Conservation (phyloP, 345 rosid species). For the Aquilaria yunnanensis region DNA sequence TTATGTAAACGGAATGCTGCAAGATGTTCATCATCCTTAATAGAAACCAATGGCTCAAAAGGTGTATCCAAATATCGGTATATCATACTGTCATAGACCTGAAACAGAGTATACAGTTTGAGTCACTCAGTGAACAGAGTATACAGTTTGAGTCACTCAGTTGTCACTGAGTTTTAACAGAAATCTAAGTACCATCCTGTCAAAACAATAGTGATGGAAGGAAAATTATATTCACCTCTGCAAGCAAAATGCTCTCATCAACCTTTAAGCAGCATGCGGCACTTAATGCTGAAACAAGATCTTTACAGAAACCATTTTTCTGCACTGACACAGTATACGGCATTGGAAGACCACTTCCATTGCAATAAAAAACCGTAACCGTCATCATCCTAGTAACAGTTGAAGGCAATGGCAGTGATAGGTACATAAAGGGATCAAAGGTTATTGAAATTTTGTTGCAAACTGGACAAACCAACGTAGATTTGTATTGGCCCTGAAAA, state of each 20-base stretch:
- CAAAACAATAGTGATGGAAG: not conserved
- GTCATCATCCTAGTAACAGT: slow-evolving; percentile 72
- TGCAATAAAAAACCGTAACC: slow-evolving; percentile 70
- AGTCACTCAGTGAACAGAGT: slow-evolving; percentile 14
- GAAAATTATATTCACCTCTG: slow-evolving; percentile 49
- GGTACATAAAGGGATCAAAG: slow-evolving; percentile 95
- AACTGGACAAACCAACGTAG: slow-evolving; percentile 83
- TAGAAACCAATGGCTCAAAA: slow-evolving; percentile 35
- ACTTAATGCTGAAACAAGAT: slow-evolving; percentile 61
- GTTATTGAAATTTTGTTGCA: slow-evolving; percentile 86
- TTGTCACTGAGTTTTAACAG: not conserved
- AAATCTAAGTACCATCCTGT: not conserved
- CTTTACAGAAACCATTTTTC: slow-evolving; percentile 67
- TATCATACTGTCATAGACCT: slow-evolving; percentile 63
- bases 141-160: slow-evolving; percentile 16
- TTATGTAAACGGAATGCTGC: slow-evolving; percentile 75
- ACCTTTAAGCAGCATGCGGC: slow-evolving; percentile 71
- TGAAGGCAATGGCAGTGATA: slow-evolving; percentile 88
- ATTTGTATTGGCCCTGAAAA: slow-evolving; percentile 94
- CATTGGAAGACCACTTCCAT: slow-evolving; percentile 70
- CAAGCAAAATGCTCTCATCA: slow-evolving; percentile 77
- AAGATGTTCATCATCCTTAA: slow-evolving; percentile 73
- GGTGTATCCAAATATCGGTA: slow-evolving; percentile 52
- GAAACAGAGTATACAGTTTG: slow-evolving; percentile 13
- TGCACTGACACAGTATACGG: slow-evolving; percentile 70